Conservation (phyloP, 495 filamentous ascomycete genomes). For the Penicillium goetzii region DNA sequence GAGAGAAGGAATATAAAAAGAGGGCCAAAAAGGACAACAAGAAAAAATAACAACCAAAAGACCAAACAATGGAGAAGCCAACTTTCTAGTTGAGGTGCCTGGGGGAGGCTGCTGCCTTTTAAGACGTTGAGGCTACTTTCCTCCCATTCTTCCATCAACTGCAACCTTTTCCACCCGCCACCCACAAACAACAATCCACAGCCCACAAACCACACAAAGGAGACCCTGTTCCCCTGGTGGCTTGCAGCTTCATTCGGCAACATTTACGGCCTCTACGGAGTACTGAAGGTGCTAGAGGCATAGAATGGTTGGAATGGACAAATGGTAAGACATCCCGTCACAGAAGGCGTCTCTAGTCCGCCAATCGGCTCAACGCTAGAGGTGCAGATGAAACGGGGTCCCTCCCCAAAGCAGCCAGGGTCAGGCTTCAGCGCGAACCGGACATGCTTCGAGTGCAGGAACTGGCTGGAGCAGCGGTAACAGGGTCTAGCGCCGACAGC, state of each 20-base stretch:
- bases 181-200: neutral
- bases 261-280: neutral
- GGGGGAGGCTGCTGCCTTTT: slow-evolving; percentile 4
- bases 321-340: slow-evolving; percentile 27
- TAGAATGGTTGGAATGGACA: slow-evolving; percentile 9
- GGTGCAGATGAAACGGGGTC: slow-evolving; percentile 22
- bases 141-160: neutral
- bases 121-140: slow-evolving; percentile 1
- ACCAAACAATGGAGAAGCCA: neutral
- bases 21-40: slow-evolving; percentile 4
- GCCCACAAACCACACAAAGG: neutral
- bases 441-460: slow-evolving; percentile 28
- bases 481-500: slow-evolving; percentile 8
- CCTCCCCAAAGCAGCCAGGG: slow-evolving; percentile 9
- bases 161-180: neutral
- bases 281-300: neutral
- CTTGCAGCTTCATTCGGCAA: slow-evolving; percentile 4
- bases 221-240: slow-evolving; percentile 1
- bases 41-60: neutral
- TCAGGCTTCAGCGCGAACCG: slow-evolving; percentile 7
- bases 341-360: slow-evolving; percentile 9
- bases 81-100: slow-evolving; percentile 2
- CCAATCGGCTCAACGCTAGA: slow-evolving; percentile 21
- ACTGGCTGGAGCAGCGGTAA: slow-evolving; percentile 11
- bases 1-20: slow-evolving; percentile 3